Conservation (phyloP, 345 rosid genomes). For the Populus tremula region DNA sequence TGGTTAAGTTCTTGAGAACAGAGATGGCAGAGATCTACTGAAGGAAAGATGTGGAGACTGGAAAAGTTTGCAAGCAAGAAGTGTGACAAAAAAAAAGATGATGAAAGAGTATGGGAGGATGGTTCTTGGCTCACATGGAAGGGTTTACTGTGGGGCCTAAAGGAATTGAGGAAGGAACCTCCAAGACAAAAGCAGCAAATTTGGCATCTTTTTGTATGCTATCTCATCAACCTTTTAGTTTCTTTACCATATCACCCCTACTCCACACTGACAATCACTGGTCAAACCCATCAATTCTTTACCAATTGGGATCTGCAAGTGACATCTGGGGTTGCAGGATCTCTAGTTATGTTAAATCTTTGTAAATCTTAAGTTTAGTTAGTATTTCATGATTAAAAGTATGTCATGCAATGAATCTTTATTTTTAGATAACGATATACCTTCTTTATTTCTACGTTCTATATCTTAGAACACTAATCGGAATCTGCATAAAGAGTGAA, state of each 20-base stretch:
- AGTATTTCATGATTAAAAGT: too few species aligned
- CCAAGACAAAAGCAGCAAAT: neutral
- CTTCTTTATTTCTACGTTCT: too few species aligned
- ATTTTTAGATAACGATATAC: too few species aligned
- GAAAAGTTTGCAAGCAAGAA: neutral
- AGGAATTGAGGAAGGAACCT: neutral
- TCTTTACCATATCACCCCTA: conserved; percentile 17
- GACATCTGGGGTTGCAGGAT: neutral
- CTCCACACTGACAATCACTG: conserved; percentile 17
- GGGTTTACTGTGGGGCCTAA: neutral
- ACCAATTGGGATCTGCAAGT: neutral
- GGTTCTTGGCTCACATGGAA: conserved; percentile 12
- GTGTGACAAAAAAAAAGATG: neutral
- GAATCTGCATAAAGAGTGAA: too few species aligned
- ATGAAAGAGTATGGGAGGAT: neutral
- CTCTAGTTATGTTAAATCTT: too few species aligned
- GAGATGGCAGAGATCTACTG: neutral
- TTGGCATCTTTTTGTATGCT: neutral
- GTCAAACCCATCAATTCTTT: conserved; percentile 25
- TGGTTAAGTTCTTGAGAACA: neutral
- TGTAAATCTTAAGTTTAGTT: too few species aligned
- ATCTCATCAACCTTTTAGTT: neutral
- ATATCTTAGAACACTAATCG: too few species aligned
- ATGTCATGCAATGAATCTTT: too few species aligned
- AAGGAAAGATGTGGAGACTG: neutral